Evolutionary conservation across 148 eudicot species (phyloP).

Genomic region (Camellia sinensis): DNA sequence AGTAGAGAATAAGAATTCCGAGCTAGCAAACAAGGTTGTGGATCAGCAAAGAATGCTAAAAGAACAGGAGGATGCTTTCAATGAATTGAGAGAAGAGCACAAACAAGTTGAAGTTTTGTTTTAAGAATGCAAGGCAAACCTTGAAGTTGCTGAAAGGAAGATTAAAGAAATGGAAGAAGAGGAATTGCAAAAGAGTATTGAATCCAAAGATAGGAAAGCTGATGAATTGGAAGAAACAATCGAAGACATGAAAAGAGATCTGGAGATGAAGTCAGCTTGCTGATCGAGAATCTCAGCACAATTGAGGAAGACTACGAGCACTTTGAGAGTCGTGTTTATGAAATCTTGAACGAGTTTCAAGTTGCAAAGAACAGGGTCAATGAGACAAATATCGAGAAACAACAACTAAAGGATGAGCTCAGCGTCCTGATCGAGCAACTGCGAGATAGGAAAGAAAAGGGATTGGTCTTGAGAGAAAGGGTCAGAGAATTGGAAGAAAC

Average conservation of each 20-base stretch:
- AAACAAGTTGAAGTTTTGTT: slow-evolving; percentile 33
- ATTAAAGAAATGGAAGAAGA: slow-evolving; percentile 38
- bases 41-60: slow-evolving; percentile 29
- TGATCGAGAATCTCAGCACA: slow-evolving; percentile 55
- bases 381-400: slow-evolving; percentile 42
- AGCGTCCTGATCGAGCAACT: slow-evolving; percentile 35
- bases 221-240: slow-evolving; percentile 55
- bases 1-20: slow-evolving; percentile 30
- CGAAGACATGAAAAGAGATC: slow-evolving; percentile 74
- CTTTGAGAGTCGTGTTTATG: slow-evolving; percentile 41
- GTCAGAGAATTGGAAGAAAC: slow-evolving; percentile 35
- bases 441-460: slow-evolving; percentile 34
- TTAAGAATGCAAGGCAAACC: slow-evolving; percentile 39
- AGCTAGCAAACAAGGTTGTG: slow-evolving; percentile 23
- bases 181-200: slow-evolving; percentile 35
- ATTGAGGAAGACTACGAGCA: slow-evolving; percentile 64
- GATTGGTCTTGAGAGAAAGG: slow-evolving; percentile 26
- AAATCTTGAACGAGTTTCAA: slow-evolving; percentile 58
- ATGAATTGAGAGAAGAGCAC: slow-evolving; percentile 30
- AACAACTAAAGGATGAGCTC: slow-evolving; percentile 37
- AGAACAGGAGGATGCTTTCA: slow-evolving; percentile 35
- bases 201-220: slow-evolving; percentile 48
- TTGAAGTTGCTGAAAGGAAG: slow-evolving; percentile 42
- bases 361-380: slow-evolving; percentile 42
- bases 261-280: slow-evolving; percentile 62